These are phyloP conservation scores for Paxillus involutus DNA, from an alignment of 768 basidiomycete genomes.

Conservation along the genomic window DNA sequence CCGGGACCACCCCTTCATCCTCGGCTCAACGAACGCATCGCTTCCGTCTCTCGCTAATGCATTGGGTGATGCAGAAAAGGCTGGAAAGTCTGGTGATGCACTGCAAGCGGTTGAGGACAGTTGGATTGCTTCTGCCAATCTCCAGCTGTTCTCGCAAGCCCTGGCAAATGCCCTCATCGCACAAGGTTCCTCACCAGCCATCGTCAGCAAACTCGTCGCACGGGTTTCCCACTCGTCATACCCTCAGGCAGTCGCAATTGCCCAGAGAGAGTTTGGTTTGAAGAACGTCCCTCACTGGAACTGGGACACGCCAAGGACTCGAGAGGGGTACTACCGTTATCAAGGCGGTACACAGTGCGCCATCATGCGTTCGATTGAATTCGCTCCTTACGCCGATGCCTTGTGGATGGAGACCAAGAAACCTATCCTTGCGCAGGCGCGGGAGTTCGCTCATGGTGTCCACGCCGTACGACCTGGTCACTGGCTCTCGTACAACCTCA, in stretches of 20 bases:
- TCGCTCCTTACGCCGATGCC: conserved; percentile 90
- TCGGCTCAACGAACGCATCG: conserved; percentile 81
- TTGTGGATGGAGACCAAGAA: conserved; percentile 98
- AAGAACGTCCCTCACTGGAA: conserved; percentile 82
- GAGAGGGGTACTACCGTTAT: conserved; percentile 97
- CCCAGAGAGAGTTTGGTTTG: conserved; percentile 77
- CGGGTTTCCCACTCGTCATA: conserved; percentile 70
- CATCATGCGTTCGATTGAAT: conserved; percentile 87
- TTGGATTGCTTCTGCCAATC: conserved; percentile 77
- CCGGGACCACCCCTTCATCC: conserved; percentile 97
- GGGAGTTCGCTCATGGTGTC: conserved; percentile 89
- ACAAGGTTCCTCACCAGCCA: conserved; percentile 50
- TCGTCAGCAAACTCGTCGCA: conserved; percentile 60
- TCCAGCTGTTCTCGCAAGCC: conserved; percentile 74
- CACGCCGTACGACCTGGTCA: conserved; percentile 80
- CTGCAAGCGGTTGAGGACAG: conserved; percentile 88
- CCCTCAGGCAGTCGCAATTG: conserved; percentile 67
- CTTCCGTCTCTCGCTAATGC: conserved; percentile 70
- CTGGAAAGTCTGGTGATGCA: conserved; percentile 75
- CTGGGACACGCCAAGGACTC: conserved; percentile 92
- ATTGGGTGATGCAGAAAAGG: conserved; percentile 83
- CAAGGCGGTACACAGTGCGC: conserved; percentile 96
- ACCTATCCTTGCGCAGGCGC: conserved; percentile 89
- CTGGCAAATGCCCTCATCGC: conserved; percentile 66
- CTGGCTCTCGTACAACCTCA: conserved; percentile 96